Conservation (phyloP, 306 rosid species). For the Corylus americana region DNA sequence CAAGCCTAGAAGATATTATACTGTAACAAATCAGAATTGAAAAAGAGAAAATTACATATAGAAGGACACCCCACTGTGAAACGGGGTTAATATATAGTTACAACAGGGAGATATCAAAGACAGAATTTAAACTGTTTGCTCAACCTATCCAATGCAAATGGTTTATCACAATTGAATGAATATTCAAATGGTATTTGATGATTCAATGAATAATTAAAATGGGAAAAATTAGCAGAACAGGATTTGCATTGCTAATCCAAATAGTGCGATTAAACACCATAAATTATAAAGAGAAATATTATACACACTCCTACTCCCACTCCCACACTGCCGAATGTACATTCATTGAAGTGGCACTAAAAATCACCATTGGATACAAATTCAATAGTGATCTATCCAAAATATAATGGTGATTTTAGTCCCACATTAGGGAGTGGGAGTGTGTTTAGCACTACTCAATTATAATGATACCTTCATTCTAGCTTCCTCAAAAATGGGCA, state of each 20-base stretch:
- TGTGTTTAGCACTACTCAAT: neutral
- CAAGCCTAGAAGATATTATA: neutral
- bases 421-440: too few species aligned
- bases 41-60: neutral
- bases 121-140: neutral
- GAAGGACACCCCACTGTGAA: neutral
- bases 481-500: slow-evolving; percentile 86
- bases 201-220: neutral
- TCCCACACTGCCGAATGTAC: too few species aligned
- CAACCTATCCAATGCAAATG: neutral
- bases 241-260: slow-evolving; percentile 4
- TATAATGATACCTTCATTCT: slow-evolving; percentile 74
- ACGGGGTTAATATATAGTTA: neutral
- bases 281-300: neutral
- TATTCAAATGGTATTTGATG: neutral
- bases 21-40: neutral
- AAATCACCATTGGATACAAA: too few species aligned
- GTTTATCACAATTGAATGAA: neutral
- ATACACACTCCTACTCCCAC: too few species aligned
- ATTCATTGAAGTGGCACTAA: too few species aligned
- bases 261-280: neutral
- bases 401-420: too few species aligned
- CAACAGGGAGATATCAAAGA: neutral
- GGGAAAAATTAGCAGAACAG: slow-evolving; percentile 13
- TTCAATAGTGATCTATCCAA: too few species aligned